phyloP scores from a whole-genome alignment of 2,329 filamentous ascomycete genomes.

The Orbilia quercus region DNA sequence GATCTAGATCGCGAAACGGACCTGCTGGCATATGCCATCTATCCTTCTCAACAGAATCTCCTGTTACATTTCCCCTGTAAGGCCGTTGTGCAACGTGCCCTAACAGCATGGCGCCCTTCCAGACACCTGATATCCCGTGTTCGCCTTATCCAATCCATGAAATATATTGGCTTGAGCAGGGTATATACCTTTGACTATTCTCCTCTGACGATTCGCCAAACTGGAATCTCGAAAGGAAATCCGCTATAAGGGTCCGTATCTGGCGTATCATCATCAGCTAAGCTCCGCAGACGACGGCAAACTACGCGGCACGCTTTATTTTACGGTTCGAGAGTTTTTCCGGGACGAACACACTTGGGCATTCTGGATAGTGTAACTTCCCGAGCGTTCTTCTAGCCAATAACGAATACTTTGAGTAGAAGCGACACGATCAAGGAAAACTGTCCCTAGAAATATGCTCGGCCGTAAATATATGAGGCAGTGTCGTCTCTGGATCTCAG shows the following conservation, averaged over 20 bases:
- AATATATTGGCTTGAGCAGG: constrained; percentile 34
- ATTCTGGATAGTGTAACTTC: constrained; percentile 18
- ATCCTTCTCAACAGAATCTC: constrained; percentile 6
- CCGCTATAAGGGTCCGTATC: too few species aligned
- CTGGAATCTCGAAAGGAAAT: constrained; percentile 1
- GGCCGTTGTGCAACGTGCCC: constrained; percentile 26
- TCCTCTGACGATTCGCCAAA: constrained; percentile 36
- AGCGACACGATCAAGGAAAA: constrained; percentile 12
- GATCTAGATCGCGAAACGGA: constrained; percentile 24
- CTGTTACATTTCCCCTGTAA: constrained; percentile 27
- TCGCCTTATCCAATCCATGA: constrained; percentile 33
- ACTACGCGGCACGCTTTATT: constrained; percentile 34
- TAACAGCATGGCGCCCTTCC: constrained; percentile 11
- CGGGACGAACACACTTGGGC: constrained; percentile 18
- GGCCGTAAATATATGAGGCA: constrained; percentile 34
- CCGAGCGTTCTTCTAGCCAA: constrained; percentile 6
- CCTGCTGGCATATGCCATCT: constrained; percentile 25
- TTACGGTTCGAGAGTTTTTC: constrained; percentile 22
- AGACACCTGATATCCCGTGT: constrained; percentile 23
- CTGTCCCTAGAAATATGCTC: constrained; percentile 27
- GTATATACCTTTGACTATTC: constrained; percentile 17
- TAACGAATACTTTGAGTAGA: constrained; percentile 7
- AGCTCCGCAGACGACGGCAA: constrained; percentile 45
- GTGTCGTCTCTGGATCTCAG: constrained; percentile 16
- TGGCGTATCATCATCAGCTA: constrained; percentile 18